Conservation (phyloP, 129 eudicot species). For the Lonicera japonica region DNA sequence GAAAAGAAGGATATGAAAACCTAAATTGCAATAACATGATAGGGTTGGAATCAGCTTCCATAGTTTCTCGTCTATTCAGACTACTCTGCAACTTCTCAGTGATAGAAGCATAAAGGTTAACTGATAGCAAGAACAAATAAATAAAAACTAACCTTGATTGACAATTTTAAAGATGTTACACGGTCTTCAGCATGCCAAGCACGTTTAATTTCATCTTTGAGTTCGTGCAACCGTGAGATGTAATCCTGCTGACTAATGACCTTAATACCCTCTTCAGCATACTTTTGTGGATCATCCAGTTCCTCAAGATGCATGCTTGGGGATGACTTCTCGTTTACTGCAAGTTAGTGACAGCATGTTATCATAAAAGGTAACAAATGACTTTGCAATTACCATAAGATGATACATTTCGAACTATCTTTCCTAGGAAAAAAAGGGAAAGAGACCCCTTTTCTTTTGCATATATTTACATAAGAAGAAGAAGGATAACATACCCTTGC, state of each 20-base stretch:
- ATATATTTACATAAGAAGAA: constrained; percentile 5
- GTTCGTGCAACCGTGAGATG: constrained; percentile 47
- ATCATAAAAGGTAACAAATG: background rate
- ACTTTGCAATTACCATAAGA: background rate
- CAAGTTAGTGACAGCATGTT: constrained; percentile 2
- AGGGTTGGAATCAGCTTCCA: background rate
- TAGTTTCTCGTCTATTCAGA: background rate
- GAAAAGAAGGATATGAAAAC: background rate
- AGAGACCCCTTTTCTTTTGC: background rate
- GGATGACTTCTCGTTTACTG: constrained; percentile 43
- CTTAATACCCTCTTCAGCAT: constrained; percentile 42
- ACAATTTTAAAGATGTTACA: constrained; percentile 56
- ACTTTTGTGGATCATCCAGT: constrained; percentile 49
- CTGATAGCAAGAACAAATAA: background rate
- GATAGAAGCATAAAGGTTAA: background rate
- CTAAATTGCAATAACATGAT: background rate
- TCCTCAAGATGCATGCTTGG: constrained; percentile 47
- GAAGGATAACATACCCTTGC: constrained; percentile 47
- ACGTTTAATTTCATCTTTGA: constrained; percentile 51
- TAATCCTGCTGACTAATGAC: constrained; percentile 61
- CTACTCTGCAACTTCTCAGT: background rate
- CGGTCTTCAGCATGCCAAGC: constrained; percentile 65
- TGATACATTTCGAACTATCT: background rate
- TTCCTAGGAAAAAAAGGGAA: no score
- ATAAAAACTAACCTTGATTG: constrained; percentile 49